Percentiles rank a stretch among this genome's conserved stretches.
Conservation (phyloP, 768 basidiomycete species). For the Podaxis mareebaensis region DNA sequence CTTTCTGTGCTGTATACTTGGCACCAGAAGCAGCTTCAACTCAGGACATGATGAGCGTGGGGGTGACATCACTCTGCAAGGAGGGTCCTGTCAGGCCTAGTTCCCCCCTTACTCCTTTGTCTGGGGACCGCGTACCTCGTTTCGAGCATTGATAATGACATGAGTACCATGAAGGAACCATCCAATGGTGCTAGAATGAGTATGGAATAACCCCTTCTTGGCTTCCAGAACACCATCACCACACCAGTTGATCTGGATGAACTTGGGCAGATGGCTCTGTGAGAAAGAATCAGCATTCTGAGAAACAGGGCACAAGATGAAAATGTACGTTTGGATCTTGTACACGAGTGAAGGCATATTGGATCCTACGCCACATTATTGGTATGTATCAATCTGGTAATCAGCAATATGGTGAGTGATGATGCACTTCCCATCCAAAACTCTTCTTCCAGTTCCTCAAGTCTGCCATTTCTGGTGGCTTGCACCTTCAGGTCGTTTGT, state of each 20-base stretch:
- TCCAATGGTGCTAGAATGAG: constrained; percentile 78
- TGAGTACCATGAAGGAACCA: constrained; percentile 82
- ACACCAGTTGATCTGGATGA: constrained; percentile 96
- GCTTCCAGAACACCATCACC: constrained; percentile 94
- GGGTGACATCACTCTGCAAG: constrained; percentile 75
- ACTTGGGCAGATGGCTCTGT: constrained; percentile 83
- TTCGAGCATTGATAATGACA: constrained; percentile 83
- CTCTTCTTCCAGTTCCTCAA: constrained; percentile 91
- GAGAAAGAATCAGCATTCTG: neutral
- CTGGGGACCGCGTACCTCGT: constrained; percentile 56
- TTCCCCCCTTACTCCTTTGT: neutral
- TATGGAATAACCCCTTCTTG: constrained; percentile 91
- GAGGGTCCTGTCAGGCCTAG: neutral
- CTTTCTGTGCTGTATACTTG: constrained; percentile 83
- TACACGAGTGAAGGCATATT: constrained; percentile 89
- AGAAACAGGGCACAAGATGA: constrained; percentile 4
- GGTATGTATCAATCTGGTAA: constrained; percentile 19
- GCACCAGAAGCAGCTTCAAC: constrained; percentile 89
- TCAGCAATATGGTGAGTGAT: constrained; percentile 14
- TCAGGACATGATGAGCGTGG: constrained; percentile 78
- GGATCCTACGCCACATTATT: constrained; percentile 58
- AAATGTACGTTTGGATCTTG: constrained; percentile 73
- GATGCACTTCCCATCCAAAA: constrained; percentile 89
- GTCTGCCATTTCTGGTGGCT: constrained; percentile 78
- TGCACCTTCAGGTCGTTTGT: constrained; percentile 89